Evolutionary conservation across 768 basidiomycete species (phyloP), one percentile per base, ranked within the genome.

Genomic region (Lentinula guzmanii): DNA sequence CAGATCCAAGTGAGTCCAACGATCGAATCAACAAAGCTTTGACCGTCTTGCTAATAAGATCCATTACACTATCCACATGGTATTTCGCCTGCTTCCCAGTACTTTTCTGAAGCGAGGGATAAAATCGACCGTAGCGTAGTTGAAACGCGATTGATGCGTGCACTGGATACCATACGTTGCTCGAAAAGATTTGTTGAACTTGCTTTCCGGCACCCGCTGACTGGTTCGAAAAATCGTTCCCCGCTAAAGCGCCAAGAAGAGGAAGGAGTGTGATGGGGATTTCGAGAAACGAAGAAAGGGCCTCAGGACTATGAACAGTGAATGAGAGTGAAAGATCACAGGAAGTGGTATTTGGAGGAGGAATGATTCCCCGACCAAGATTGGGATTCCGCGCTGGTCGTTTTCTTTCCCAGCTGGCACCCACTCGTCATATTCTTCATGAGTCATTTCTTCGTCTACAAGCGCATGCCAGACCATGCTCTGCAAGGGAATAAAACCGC

Each of bases 221-320:
- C 62, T 63, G 78, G 53, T 79, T 80, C 0, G 89, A 82, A 68
- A 84, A 93, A 70, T 93, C 92, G 66, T 93, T 93, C 53, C 92
- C 92, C 4, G 91, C 82, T 16, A 93, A 74, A 9, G 91, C 88
- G 18, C 86, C 90, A 3, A 93, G 75, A 5, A 94, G 79, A 1
- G 92, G 92, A 34, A 94, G 82, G 42, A 93, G 78, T 0, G 87
- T 82, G 6, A 82, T 75, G 0, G 91, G 88, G 10, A 93, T 74
- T 52, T 84, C 79, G 2, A 94, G 72, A 66, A 89, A 86, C 0
- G 77, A 69, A 8, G 92, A 89, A 37, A 93, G 79, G 0, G 70
- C 66, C 3, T 77, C 69, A 0, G 92, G 91, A 41, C 77, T 82
- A 68, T 89, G 93, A 8, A 82, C 78, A 6, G 79, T 75, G 58